Evolutionary conservation across 768 basidiomycete genomes (phyloP).

Genomic region (Rhizopogon roseolus): DNA sequence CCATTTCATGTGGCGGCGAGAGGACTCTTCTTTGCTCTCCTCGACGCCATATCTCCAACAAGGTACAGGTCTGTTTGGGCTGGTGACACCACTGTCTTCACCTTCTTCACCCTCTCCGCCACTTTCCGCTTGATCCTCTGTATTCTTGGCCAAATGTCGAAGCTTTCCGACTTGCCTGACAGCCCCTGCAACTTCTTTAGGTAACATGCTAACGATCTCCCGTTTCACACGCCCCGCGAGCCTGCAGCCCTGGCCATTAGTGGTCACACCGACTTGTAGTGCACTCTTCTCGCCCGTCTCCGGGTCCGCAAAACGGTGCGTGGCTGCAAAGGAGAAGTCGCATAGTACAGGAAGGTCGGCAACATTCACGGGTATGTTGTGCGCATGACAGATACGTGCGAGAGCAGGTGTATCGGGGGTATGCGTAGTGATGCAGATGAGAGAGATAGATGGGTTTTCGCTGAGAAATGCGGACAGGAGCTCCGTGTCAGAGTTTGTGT

Average conservation of each 20-base stretch:
- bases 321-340: conserved; percentile 84
- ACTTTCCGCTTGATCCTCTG: conserved; percentile 5
- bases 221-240: conserved; percentile 74
- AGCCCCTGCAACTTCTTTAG: conserved; percentile 68
- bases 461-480: conserved; percentile 47
- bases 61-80: conserved; percentile 69
- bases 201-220: conserved; percentile 74
- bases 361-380: conserved; percentile 76
- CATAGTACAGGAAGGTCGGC: conserved; percentile 83
- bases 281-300: conserved; percentile 40
- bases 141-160: conserved; percentile 45
- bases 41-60: conserved; percentile 30
- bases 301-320: conserved; percentile 71
- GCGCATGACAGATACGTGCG: conserved; percentile 45
- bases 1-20: conserved; percentile 80
- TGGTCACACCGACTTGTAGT: conserved; percentile 79
- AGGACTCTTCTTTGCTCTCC: conserved; percentile 40
- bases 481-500: conserved; percentile 32
- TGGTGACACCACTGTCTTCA: conserved; percentile 50
- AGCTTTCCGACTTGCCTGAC: conserved; percentile 71
- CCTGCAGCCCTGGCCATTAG: conserved; percentile 89
- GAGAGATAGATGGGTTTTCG: conserved; percentile 24
- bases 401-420: conserved; percentile 44
- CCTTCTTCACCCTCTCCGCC: conserved; percentile 38
- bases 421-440: conserved; percentile 80